These are phyloP conservation scores for Salix viminalis DNA, from an alignment of 345 rosid species.

Conservation along the genomic window DNA sequence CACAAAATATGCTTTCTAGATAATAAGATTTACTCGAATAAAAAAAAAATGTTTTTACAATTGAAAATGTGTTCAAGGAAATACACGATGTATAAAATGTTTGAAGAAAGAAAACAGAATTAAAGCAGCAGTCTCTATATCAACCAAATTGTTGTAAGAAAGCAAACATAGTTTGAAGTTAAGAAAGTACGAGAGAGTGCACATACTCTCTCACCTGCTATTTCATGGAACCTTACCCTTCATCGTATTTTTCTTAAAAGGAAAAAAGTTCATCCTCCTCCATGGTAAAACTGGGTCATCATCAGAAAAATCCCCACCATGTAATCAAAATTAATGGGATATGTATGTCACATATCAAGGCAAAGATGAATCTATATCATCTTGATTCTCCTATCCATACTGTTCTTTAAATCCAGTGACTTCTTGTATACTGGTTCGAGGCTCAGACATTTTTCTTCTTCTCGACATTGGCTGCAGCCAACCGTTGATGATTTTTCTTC, in stretches of 20 bases:
- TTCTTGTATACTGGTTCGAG: background rate
- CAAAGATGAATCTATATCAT: background rate
- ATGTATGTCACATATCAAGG: background rate
- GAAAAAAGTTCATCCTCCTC: background rate
- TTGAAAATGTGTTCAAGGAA: too few species aligned
- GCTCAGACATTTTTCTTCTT: slow-evolving; percentile 55
- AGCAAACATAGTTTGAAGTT: background rate
- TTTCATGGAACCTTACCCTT: too few species aligned
- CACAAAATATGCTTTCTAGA: too few species aligned
- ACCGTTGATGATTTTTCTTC: slow-evolving; percentile 59
- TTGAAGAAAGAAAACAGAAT: too few species aligned
- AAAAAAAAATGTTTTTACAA: too few species aligned
- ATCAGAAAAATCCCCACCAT: background rate
- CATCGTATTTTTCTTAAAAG: too few species aligned
- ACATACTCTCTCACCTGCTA: background rate
- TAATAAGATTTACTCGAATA: too few species aligned
- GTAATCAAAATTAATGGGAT: background rate
- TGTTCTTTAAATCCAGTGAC: background rate
- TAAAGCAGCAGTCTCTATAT: background rate
- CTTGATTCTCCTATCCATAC: background rate
- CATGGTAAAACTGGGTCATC: background rate
- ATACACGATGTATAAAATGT: too few species aligned
- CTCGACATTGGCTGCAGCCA: slow-evolving; percentile 49
- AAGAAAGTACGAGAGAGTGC: background rate
- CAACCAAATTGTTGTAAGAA: background rate